phyloP scores from a whole-genome alignment of 345 rosid species.

The Linum lewisii region DNA sequence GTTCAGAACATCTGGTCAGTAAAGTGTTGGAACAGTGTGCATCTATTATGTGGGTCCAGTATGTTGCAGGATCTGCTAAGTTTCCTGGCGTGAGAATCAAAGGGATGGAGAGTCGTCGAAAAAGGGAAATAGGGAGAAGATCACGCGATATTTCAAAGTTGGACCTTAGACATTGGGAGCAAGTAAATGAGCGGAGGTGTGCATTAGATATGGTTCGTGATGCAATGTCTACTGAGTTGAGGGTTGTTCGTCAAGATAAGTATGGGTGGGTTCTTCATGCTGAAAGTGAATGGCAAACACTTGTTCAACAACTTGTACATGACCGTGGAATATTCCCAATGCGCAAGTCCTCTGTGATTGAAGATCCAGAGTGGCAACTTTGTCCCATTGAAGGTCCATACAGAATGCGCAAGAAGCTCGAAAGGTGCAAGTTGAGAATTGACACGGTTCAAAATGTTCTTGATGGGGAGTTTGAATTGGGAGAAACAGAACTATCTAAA shows the following conservation, averaged over 20 bases:
- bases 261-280: slow-evolving; percentile 99
- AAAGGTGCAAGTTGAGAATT: slow-evolving; percentile 69
- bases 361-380: slow-evolving; percentile 95
- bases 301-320: slow-evolving; percentile 93
- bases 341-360: slow-evolving; percentile 43
- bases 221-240: slow-evolving; percentile 93
- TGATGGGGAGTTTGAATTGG: slow-evolving; percentile 63
- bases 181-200: slow-evolving; percentile 88
- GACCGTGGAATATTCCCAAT: slow-evolving; percentile 93
- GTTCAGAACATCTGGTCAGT: slow-evolving; percentile 65
- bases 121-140: slow-evolving; percentile 87
- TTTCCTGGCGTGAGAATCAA: slow-evolving; percentile 95
- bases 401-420: slow-evolving; percentile 99
- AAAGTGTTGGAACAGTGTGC: slow-evolving; percentile 95
- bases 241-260: slow-evolving; percentile 98
- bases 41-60: slow-evolving; percentile 92
- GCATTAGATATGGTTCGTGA: slow-evolving; percentile 91
- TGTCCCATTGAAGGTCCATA: slow-evolving; percentile 99
- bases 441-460: slow-evolving; percentile 77
- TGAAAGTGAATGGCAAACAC: slow-evolving; percentile 98
- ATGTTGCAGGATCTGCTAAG: slow-evolving; percentile 83
- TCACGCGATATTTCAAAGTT: slow-evolving; percentile 70
- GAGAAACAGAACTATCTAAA: slow-evolving; percentile 50
- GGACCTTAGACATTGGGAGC: slow-evolving; percentile 90
- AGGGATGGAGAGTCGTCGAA: slow-evolving; percentile 88